A percentile compares a stretch with the other conserved stretches of the same genome.
phyloP scores from a whole-genome alignment of 768 basidiomycete genomes.

The Xanthoconium stramineum region DNA sequence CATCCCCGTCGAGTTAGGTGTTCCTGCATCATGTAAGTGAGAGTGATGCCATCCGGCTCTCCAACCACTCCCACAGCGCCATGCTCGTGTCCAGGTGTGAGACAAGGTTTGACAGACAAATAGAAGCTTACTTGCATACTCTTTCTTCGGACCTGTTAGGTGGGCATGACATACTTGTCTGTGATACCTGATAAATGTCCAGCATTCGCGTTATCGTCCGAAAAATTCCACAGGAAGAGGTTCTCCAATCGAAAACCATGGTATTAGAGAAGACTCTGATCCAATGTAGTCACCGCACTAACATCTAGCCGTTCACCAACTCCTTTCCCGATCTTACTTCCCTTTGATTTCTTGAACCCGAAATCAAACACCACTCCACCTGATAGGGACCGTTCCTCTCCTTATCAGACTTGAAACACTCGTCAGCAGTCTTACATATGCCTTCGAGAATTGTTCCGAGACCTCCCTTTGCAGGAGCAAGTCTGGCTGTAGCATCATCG shows the following conservation, averaged over 20 bases:
- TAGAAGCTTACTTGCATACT: no score
- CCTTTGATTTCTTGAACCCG: conserved; percentile 25
- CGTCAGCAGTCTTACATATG: conserved; percentile 53
- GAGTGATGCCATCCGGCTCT: no score
- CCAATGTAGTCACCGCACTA: conserved; percentile 17
- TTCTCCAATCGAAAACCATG: background rate
- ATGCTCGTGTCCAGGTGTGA: no score
- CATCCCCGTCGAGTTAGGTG: no score
- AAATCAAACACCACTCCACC: conserved; percentile 48
- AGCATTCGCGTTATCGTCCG: background rate
- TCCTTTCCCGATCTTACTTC: conserved; percentile 27
- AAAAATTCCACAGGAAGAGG: background rate
- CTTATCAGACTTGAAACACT: conserved; percentile 39
- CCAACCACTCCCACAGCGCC: no score
- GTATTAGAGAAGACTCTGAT: conserved; percentile 14
- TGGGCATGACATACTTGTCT: no score
- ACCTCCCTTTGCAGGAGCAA: conserved; percentile 53
- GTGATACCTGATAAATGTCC: no score
- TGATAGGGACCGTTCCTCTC: conserved; percentile 38
- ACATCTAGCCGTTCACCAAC: conserved; percentile 19
- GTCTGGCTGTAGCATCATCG: conserved; percentile 62
- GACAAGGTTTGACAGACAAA: no score
- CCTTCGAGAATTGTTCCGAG: conserved; percentile 61
- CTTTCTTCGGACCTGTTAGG: no score
- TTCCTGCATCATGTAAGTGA: no score